Conservation (phyloP, 2,329 filamentous ascomycete genomes). For the Paraphaeosphaeria sporulosa region DNA sequence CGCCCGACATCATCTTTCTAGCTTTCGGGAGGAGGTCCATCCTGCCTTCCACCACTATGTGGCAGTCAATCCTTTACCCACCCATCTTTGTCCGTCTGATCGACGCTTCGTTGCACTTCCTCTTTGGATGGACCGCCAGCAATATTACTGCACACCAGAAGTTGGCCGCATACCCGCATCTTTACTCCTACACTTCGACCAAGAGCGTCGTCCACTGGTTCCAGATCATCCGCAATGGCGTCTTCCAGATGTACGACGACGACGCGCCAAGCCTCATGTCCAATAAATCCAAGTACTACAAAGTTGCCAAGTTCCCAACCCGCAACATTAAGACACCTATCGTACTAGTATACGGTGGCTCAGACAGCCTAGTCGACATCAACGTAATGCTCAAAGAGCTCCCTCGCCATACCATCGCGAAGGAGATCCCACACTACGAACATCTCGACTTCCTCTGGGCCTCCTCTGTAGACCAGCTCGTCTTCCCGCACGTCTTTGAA, state of each 20-base stretch:
- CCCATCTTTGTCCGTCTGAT: slow-evolving; percentile 90
- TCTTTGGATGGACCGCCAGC: slow-evolving; percentile 87
- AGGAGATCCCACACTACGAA: slow-evolving; percentile 90
- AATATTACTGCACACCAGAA: slow-evolving; percentile 92
- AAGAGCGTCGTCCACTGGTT: slow-evolving; percentile 99
- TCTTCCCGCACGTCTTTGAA: slow-evolving; percentile 91
- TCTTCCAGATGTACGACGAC: slow-evolving; percentile 98
- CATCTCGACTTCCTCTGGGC: slow-evolving; percentile 98
- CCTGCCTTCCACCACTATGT: slow-evolving; percentile 92
- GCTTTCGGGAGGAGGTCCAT: slow-evolving; percentile 93
- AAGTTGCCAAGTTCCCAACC: slow-evolving; percentile 94
- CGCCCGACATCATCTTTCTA: slow-evolving; percentile 88
- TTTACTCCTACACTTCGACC: slow-evolving; percentile 96
- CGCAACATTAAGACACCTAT: slow-evolving; percentile 97
- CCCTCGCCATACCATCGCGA: slow-evolving; percentile 83
- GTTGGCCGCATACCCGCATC: slow-evolving; percentile 90
- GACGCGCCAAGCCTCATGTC: slow-evolving; percentile 82
- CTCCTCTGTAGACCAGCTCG: slow-evolving; percentile 79
- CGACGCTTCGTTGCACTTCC: slow-evolving; percentile 78
- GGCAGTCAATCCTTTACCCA: slow-evolving; percentile 94
- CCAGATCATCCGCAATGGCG: slow-evolving; percentile 95
- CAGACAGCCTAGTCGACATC: slow-evolving; percentile 93
- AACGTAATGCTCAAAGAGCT: slow-evolving; percentile 89
- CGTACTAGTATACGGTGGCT: slow-evolving; percentile 91
- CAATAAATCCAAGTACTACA: slow-evolving; percentile 83